Conservation (phyloP, 306 rosid species). For the Dryas octopetala region DNA sequence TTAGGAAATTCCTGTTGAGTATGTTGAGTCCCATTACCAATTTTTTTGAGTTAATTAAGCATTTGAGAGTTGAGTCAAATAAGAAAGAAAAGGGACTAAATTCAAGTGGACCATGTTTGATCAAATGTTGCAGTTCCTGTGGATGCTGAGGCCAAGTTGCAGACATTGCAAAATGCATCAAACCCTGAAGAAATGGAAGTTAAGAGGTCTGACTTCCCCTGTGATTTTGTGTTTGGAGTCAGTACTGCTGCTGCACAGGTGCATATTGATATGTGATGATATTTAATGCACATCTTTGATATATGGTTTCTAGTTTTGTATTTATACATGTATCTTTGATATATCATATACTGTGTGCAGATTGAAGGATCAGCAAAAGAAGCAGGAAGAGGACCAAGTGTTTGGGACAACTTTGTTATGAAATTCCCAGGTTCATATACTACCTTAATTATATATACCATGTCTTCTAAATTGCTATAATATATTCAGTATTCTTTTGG, state of each 20-base stretch:
- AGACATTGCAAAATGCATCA: background rate
- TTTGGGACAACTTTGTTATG: conserved; percentile 22
- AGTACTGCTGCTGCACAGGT: conserved; percentile 26
- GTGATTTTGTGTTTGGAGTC: conserved; percentile 32
- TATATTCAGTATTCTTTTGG: background rate
- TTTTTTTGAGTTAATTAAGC: too few relatives aligned
- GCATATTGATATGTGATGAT: too few relatives aligned
- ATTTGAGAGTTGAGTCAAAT: too few relatives aligned
- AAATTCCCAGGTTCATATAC: background rate
- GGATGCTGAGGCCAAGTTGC: background rate
- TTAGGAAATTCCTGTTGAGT: too few relatives aligned
- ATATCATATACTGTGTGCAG: background rate
- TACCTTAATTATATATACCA: background rate
- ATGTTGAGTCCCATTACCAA: too few relatives aligned
- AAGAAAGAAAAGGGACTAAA: background rate
- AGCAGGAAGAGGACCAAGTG: conserved; percentile 28
- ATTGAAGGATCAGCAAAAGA: conserved; percentile 25
- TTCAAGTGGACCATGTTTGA: background rate
- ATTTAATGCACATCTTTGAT: too few relatives aligned
- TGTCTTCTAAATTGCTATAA: background rate
- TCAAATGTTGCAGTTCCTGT: background rate
- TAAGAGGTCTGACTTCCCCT: conserved; percentile 21
- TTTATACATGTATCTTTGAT: background rate
- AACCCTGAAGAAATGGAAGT: conserved; percentile 4
- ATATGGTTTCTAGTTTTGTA: background rate